Evolutionary conservation across 2,329 filamentous ascomycete genomes (phyloP), one percentile per base, ranked within the genome.

Genomic region (Lomentospora prolificans): DNA sequence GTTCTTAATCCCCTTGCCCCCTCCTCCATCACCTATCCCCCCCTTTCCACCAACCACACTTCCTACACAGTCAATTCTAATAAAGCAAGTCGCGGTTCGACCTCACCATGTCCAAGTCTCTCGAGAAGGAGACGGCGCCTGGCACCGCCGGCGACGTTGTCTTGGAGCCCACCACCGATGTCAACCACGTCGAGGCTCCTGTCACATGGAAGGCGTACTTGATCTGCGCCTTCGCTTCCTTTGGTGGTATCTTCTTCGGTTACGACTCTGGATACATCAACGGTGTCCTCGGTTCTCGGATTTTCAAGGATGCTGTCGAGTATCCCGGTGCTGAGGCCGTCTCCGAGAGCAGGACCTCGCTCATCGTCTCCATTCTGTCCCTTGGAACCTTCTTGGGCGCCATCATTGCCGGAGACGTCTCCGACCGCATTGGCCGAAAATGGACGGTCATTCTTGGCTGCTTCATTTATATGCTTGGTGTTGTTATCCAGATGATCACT

Each of bases 231-330:
- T 87, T 87, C 60, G 84, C 84, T 58, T 82, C 84, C 31, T 86
- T 87, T 59, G 84, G 84, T 64, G 84, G 81, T 69, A 86, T 89
- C 71, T 86, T 89, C 74, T 87, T 89, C 70, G 87, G 87, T 52
- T 90, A 87, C 70, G 87, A 90, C 64, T 87, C 85, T 44, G 87
- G 86, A 62, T 87, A 87, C 72, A 87, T 88, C 74, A 83, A 82
- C 67, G 82, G 82, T 66, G 81, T 85, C 58, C 71, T 79, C 41
- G 79, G 74, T 61, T 72, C 75, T 61, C 41, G 65, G 10, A 69
- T 71, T 67, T 84, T 85, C 71, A 75, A 77, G 66, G 24, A 67
- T 14, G 68, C 73, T 59, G 77, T 83, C 64, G 72, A 78, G 62
- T 72, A 75, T 58, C 59, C 64, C 27, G 67, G 61, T 50, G 64